Base-by-base conservation (phyloP, 768 basidiomycete species). In the Coprinopsis marcescibilis region DNA sequence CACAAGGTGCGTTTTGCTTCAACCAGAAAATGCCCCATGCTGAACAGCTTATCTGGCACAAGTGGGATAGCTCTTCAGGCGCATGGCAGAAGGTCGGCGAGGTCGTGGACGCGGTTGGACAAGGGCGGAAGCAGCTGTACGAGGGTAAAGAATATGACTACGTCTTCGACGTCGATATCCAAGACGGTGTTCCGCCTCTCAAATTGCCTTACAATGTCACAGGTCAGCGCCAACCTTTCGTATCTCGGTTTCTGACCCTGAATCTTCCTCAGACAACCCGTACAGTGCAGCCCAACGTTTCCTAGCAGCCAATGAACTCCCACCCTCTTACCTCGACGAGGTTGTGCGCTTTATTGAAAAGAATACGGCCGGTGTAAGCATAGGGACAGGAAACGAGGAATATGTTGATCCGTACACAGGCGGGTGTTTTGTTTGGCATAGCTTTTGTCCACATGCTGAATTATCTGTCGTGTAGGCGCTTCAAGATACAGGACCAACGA, bases 161-260 rank as follows among this genome's bases (percentile, higher is more conserved):
- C 58, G 95, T 99, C n/a, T 97, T 98, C 58, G 94, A 96, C 59
- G 94, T 99, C 27, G 96, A 98, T 58, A 85, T 97, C 21, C 77
- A 90, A 58, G 95, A 96, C 50, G 94, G 93, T 2, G 81, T 80
- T 13, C 94, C 95, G 10, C 84, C 94, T 5, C 71, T 98, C 53
- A 98, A 97, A 60, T 74, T 99, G 17, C 95, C 95, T 0, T 98
- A 89, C 64, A 97, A 98, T 61, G 81, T 78, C 20, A 77, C 80
- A 36, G 94, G 93, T 89, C 52, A 46, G 76, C 61, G 32, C 20
- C 17, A 13, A 32, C 30, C 20, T 26, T 23, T 30, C 33, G 29
- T 33, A 42, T 25, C 19, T 17, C 15, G 53, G 50, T 17, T 46
- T n/a, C 42, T 32, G 3, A 23, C 12, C n/a, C 42, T 42, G 12